A percentile compares a stretch with the other conserved stretches of the same genome.
These are phyloP conservation scores for Phytophthora hybrid DNA, from an alignment of 352 stramenopile genomes.

Conservation along the genomic window DNA sequence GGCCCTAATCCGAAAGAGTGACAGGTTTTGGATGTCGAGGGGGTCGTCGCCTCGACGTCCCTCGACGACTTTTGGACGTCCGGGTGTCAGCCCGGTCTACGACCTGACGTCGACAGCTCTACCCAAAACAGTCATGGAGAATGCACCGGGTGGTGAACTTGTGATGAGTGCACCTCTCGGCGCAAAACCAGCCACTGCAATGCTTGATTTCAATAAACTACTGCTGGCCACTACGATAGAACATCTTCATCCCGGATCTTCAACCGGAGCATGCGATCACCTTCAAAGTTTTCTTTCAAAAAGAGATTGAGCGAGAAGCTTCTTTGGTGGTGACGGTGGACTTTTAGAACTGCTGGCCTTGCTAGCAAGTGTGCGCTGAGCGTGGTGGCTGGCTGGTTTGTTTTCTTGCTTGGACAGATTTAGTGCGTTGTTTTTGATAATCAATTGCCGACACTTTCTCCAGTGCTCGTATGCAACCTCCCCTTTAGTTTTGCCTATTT, in stretches of 20 bases:
- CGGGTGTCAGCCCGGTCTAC: too few species aligned
- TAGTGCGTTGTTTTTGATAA: conserved; percentile 20
- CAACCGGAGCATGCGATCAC: conserved; percentile 47
- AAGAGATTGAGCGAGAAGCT: conserved; percentile 19
- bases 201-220: conserved; percentile 47
- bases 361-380: conserved; percentile 26
- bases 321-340: conserved; percentile 24
- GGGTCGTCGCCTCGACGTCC: too few species aligned
- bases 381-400: conserved; percentile 20
- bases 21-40: too few species aligned
- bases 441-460: conserved; percentile 38
- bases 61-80: too few species aligned
- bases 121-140: too few species aligned
- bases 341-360: neutral
- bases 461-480: conserved; percentile 10
- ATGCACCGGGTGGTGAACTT: neutral
- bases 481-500: neutral
- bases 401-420: conserved; percentile 22
- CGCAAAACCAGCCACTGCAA: conserved; percentile 51
- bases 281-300: conserved; percentile 32
- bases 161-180: conserved; percentile 3
- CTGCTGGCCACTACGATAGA: conserved; percentile 28
- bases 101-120: too few species aligned
- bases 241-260: conserved; percentile 53
- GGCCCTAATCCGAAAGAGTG: too few species aligned